Evolutionary conservation across 1,284 basidiomycete genomes (phyloP), one percentile per base, ranked within the genome.

Genomic region (Sutorius eximius): DNA sequence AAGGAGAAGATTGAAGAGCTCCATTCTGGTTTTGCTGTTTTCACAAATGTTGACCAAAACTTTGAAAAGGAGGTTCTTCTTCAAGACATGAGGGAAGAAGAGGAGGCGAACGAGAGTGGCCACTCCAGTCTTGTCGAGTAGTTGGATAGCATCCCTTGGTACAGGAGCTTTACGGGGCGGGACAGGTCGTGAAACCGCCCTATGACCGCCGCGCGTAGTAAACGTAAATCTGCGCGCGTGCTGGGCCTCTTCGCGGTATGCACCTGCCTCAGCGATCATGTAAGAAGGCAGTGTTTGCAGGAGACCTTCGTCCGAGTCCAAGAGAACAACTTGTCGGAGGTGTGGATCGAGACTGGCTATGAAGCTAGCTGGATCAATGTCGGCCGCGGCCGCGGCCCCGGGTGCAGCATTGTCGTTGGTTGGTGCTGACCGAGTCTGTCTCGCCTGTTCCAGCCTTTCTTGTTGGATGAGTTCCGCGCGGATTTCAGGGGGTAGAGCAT

Each of bases 401-500:
- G 77, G 59, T 27, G 74, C 66, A 18, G 76, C 62, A 47, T 63
- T 69, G 20, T 69, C 66, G 33, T 73, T 68, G 40, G 75, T 70
- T 38, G 74, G 71, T 46, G 79, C 77, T 51, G 80, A 80, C 10
- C 70, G 77, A 27, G 81, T 67, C 22, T 85, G 81, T 40, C 91
- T 83, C 13, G 85, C 77, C 48, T 87, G 85, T 66, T 98, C 95
- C 52, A 91, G 74, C 1, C 87, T 85, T 74, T 98, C 95, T 71
- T 98, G 95, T 69, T 96, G 93, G 30, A 99, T 86, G 53, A 99
- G 95, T 70, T 99, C 97, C 2, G 93, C 94, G 12, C 97, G 89
- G 54, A 99, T 91, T 66, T 98, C 95, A 1, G 95, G 92, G 7
- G 97, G 97, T 5, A 99, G 78, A 2, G 97, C 97, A 62, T 98